Percentiles rank a stretch among this genome's conserved stretches.
Evolutionary conservation across 2,329 filamentous ascomycete genomes (phyloP).

Genomic region (Talaromyces sp.): DNA sequence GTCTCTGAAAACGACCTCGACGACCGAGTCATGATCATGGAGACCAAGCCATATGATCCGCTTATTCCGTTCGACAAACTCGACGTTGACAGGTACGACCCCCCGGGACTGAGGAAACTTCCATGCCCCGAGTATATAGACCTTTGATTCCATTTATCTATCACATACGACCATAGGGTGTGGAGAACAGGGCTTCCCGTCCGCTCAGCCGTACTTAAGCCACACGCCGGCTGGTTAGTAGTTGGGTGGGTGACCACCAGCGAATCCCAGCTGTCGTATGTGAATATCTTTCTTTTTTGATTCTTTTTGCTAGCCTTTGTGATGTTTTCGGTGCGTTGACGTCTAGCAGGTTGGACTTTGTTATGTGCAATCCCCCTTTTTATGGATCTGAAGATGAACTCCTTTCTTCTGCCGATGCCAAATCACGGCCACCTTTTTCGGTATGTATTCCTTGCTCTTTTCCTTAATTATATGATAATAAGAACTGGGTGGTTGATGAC

Average conservation of each 20-base stretch:
- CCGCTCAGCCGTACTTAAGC: constrained; percentile 24
- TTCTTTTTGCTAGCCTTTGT: not conserved
- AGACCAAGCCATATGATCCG: constrained; percentile 48
- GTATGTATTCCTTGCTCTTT: constrained; percentile 45
- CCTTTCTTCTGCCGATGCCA: constrained; percentile 59
- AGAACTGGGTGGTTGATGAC: not conserved
- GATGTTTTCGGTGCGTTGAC: not conserved
- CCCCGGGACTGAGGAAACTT: too few species aligned
- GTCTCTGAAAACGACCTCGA: constrained; percentile 63
- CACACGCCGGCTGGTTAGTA: constrained; percentile 45
- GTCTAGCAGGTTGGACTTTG: constrained; percentile 63
- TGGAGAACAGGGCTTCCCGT: constrained; percentile 24
- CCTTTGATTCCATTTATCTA: not conserved
- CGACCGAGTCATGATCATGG: constrained; percentile 61
- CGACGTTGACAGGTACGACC: constrained; percentile 24
- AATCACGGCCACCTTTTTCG: constrained; percentile 65
- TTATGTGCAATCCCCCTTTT: constrained; percentile 94
- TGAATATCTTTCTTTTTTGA: constrained; percentile 25
- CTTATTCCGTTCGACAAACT: constrained; percentile 60
- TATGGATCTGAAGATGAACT: constrained; percentile 74
- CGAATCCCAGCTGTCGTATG: constrained; percentile 47
- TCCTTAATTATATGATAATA: too few species aligned
- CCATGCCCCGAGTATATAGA: not conserved
- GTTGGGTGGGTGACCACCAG: constrained; percentile 49
- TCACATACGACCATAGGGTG: constrained; percentile 20